Evolutionary conservation across 2,329 filamentous ascomycete genomes (phyloP), one percentile per base, ranked within the genome.

Genomic region (Falciphora oryzae): DNA sequence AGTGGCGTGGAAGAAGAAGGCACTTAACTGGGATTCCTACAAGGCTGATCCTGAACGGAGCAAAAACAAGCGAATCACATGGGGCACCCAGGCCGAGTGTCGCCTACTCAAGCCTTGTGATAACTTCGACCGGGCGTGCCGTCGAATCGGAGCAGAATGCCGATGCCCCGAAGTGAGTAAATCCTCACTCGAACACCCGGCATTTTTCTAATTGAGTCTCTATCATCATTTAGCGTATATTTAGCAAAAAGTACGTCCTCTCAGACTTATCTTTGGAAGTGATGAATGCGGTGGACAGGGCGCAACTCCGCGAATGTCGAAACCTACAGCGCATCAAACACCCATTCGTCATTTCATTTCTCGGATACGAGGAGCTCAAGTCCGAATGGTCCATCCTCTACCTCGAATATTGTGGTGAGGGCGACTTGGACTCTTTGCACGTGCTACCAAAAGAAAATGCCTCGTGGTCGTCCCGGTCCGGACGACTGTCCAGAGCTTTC

Each of bases 1-100:
- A 57, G 22, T 25, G 53, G 18, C 53, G 22, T 57, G 53, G 53
- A 57, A 57, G 53, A 57, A 57, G 53, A 57, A 57, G 25, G 53
- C 53, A 27, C 53, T n/a, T 57, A 2, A 7, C 7, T 57, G 53
- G 44, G 11, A 16, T 3, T 57, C 18, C 5, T 57, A n/a, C 53
- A 14, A 57, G 53, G 14, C 13, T 14, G 53, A n/a, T 14, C 18
- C 10, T 4, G 44, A 53, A 16, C 14, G 44, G 7, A 53, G n/a
- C 14, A 53, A 16, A 6, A 3, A 29, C 6, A 29, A 3, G 29
- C 3, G 6, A n/a, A 53, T n/a, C 3, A 53, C 44, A n/a, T 4
- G 14, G n/a, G 44, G 44, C 44, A n/a, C 44, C 3, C 7, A 53
- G 44, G 7, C 44, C 14, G n/a, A 16, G n/a, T 53, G 44, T 7